Evolutionary conservation across 345 rosid species (phyloP).

Genomic region (Firmiana major): DNA sequence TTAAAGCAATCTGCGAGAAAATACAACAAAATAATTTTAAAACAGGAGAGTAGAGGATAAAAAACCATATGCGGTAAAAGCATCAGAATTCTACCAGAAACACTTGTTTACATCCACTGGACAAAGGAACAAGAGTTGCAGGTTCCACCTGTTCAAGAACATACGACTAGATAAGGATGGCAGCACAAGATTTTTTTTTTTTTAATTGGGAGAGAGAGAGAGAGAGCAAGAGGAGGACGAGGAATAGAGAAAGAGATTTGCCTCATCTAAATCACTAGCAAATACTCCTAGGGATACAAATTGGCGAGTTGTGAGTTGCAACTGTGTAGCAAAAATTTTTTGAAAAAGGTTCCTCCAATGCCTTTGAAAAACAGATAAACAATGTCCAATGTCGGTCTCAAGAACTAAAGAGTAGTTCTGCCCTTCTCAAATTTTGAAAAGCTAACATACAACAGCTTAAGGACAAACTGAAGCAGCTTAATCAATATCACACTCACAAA

Average conservation of each 20-base stretch:
- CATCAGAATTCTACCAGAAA: slow-evolving; percentile 59
- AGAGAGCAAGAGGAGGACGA: too few relatives aligned
- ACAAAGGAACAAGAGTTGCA: slow-evolving; percentile 91
- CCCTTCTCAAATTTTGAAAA: background rate
- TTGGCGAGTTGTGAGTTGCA: background rate
- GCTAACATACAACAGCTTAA: background rate
- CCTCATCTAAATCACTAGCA: slow-evolving; percentile 5
- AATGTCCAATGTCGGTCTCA: background rate
- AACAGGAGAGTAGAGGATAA: background rate
- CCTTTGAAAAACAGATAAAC: background rate
- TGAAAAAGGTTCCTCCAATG: background rate
- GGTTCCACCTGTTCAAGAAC: slow-evolving; percentile 74
- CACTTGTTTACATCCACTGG: slow-evolving; percentile 95
- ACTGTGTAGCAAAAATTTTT: background rate
- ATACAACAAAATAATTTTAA: background rate
- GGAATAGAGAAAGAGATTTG: too few relatives aligned
- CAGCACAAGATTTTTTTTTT: background rate
- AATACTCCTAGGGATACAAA: background rate
- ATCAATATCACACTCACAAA: background rate
- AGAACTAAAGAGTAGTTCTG: slow-evolving; percentile 1
- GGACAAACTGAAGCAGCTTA: background rate
- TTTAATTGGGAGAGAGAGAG: too few relatives aligned
- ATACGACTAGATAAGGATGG: background rate
- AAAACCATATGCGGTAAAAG: background rate
- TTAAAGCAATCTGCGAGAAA: background rate